phyloP scores from a whole-genome alignment of 2,329 filamentous ascomycete genomes.

The Aspergillus clavatus region DNA sequence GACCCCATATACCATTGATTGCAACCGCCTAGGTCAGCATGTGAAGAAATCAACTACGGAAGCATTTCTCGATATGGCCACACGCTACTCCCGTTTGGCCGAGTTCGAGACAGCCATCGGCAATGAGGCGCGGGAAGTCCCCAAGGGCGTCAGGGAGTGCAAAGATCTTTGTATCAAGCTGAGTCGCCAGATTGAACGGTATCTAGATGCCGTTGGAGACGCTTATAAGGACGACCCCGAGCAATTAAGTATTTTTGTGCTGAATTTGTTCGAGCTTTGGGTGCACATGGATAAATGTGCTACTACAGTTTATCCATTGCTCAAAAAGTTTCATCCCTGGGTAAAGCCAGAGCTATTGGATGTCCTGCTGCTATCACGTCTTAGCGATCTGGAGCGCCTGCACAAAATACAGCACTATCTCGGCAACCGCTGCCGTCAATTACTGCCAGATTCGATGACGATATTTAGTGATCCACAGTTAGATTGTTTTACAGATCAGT shows the following conservation, averaged over 20 bases:
- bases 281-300: conserved; percentile 51
- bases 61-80: conserved; percentile 7
- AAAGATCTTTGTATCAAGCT: conserved; percentile 27
- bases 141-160: neutral
- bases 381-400: conserved; percentile 49
- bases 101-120: conserved; percentile 8
- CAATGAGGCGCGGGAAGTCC: neutral
- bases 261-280: conserved; percentile 57
- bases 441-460: conserved; percentile 25
- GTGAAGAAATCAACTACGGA: conserved; percentile 7
- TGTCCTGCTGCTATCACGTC: conserved; percentile 48
- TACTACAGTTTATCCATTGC: conserved; percentile 41
- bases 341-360: conserved; percentile 51
- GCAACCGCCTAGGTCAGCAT: neutral
- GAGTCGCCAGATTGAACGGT: conserved; percentile 30
- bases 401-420: conserved; percentile 50
- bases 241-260: conserved; percentile 49
- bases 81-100: conserved; percentile 12
- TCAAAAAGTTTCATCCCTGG: conserved; percentile 49
- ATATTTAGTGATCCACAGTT: conserved; percentile 46
- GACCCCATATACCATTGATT: neutral
- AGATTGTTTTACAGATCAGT: conserved; percentile 47
- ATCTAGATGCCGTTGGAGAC: conserved; percentile 31
- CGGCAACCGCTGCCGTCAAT: conserved; percentile 27
- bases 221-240: conserved; percentile 45